Conservation (phyloP, 2,329 filamentous ascomycete species). For the Nemania serpens region DNA sequence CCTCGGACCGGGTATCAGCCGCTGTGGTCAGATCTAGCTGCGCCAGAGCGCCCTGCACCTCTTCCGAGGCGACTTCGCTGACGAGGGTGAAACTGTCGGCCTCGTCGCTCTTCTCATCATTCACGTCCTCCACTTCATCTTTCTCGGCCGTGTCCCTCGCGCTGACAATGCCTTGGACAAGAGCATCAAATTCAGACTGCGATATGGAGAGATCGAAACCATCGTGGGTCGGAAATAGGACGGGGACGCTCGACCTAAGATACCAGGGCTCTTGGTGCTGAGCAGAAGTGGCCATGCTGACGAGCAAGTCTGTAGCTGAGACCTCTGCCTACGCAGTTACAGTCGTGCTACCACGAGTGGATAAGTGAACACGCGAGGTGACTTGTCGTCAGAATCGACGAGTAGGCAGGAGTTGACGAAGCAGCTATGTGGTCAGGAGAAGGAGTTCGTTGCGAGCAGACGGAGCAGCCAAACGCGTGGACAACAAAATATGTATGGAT, state of each 20-base stretch:
- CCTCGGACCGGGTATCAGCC: neutral
- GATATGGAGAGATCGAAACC: slow-evolving; percentile 21
- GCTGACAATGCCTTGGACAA: slow-evolving; percentile 15
- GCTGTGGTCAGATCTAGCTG: slow-evolving; percentile 2
- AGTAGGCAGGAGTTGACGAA: too few species aligned
- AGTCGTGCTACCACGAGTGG: too few species aligned
- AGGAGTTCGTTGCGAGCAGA: neutral
- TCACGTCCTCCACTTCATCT: neutral
- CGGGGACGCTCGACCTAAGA: slow-evolving; percentile 20
- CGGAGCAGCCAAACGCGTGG: too few species aligned
- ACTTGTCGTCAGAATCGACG: neutral
- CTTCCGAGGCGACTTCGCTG: neutral
- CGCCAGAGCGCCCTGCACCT: neutral
- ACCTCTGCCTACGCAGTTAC: neutral
- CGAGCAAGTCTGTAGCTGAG: neutral
- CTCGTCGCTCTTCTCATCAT: neutral
- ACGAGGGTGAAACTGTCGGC: slow-evolving; percentile 5
- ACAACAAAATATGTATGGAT: too few species aligned
- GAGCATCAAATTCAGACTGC: slow-evolving; percentile 16
- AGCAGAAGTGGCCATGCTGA: slow-evolving; percentile 12
- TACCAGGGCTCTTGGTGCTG: slow-evolving; percentile 25
- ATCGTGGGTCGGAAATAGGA: slow-evolving; percentile 20
- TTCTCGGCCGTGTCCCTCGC: neutral
- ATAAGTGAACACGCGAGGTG: neutral
- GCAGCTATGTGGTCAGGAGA: neutral